Base-by-base conservation (phyloP, 176 grass and related monocot genomes). In the Bolboschoenus planiculmis region DNA sequence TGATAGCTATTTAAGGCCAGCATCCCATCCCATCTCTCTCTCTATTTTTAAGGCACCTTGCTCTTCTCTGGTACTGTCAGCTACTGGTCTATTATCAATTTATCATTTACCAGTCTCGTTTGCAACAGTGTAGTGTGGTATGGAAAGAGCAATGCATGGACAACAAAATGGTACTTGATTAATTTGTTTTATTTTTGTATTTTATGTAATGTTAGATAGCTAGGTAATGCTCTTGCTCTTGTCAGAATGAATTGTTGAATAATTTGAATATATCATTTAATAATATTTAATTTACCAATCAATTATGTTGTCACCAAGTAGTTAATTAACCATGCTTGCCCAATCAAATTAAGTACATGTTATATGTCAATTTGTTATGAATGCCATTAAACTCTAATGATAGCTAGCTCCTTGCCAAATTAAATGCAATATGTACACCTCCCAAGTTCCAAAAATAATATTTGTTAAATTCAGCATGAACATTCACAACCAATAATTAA, bases 1-100 rank as follows among this genome's bases (percentile, higher is more conserved):
- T 82, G 79, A 82, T 82, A 65, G 79, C 79, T 82, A 63, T 82
- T 82, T 82, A 64, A 82, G 36, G 58, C 79, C 79, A 82, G 79
- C 39, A 58, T 2, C 10, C 23, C 35, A 81, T 50, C 40, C n/a
- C n/a, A n/a, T 64, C 79, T 82, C 21, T 47, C n/a, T 42, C 26
- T 39, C 23, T 27, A 5, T 21, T 56, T 64, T 39, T 30, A 65
- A 65, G 56, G 14, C 27, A 21, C 23, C 39, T 46, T 14, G 4
- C 21, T 31, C 23, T 62, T 20, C 79, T 81, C 56, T 47, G 42
- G n/a, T n/a, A n/a, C n/a, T 35, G 21, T 62, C n/a, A 13, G 13
- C 20, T 81, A 39, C 20, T 80, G 35, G 18, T 47, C 21, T 30
- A 62, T 63, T 36, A 56, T 2, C 15, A 31, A 34, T 33, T 43